Percentiles rank a stretch among this genome's conserved stretches.
Evolutionary conservation across 768 basidiomycete species (phyloP).

Genomic region (Hortiboletus flavorubellus): DNA sequence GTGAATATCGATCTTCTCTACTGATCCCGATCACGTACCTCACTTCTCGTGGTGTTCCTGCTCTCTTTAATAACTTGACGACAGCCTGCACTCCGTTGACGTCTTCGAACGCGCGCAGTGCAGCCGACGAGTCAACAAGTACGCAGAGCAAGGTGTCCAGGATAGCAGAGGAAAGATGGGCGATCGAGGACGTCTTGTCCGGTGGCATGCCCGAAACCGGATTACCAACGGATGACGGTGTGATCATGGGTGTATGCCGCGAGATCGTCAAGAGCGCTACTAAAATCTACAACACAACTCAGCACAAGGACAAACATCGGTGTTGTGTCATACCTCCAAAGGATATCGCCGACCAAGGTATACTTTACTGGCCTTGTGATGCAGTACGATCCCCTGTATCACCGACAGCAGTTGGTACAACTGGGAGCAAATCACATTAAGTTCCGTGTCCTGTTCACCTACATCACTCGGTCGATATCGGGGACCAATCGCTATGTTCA

Average conservation of each 20-base stretch:
- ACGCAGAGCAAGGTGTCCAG: conserved; percentile 85
- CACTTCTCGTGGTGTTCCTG: conserved; percentile 82
- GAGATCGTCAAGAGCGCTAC: conserved; percentile 69
- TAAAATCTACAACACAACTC: conserved; percentile 50
- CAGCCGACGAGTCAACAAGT: conserved; percentile 78
- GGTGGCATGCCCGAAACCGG: conserved; percentile 15
- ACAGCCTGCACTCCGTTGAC: conserved; percentile 74
- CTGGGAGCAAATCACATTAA: conserved; percentile 46
- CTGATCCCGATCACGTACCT: conserved; percentile 67
- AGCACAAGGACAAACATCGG: conserved; percentile 2
- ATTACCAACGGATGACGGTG: conserved; percentile 11
- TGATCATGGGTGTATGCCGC: conserved; percentile 49
- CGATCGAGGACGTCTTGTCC: conserved; percentile 16
- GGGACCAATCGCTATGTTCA: neutral
- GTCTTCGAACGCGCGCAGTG: conserved; percentile 77
- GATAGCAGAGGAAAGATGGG: conserved; percentile 64
- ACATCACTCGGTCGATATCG: conserved; percentile 6
- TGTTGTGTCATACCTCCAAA: conserved; percentile 52
- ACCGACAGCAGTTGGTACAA: conserved; percentile 60
- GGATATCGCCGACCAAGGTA: conserved; percentile 66
- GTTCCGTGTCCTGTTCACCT: conserved; percentile 49
- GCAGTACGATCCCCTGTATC: conserved; percentile 72
- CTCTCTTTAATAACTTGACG: conserved; percentile 85
- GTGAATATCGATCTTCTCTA: neutral
- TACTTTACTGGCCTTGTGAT: conserved; percentile 63